These are phyloP conservation scores for Akanthomyces uredinophilus DNA, from an alignment of 2,329 filamentous ascomycete species.

Conservation along the genomic window DNA sequence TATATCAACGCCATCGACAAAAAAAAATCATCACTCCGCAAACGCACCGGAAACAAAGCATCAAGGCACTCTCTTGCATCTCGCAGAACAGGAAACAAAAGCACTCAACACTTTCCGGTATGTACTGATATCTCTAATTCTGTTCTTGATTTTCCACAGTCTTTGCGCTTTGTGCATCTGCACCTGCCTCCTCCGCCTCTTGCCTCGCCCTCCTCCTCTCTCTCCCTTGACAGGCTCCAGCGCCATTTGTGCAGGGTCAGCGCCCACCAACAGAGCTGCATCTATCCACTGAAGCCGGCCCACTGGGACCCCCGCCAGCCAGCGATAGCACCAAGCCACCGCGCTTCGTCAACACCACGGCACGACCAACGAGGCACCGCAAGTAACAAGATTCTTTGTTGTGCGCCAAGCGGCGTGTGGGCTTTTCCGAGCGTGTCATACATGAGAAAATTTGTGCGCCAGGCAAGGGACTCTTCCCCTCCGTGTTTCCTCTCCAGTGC, in stretches of 20 bases:
- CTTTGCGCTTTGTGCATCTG: not conserved
- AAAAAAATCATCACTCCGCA: not conserved
- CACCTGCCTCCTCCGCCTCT: not conserved
- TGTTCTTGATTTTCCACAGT: not conserved
- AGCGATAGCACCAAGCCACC: not conserved
- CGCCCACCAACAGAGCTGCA: not conserved
- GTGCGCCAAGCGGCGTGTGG: no score
- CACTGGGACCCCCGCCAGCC: not conserved
- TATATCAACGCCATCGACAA: not conserved
- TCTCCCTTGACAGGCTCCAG: not conserved
- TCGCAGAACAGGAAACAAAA: not conserved
- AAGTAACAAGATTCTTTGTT: not conserved
- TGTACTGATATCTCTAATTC: not conserved
- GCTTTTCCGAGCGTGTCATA: no score
- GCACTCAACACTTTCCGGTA: not conserved
- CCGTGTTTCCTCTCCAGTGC: not conserved
- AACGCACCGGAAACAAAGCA: not conserved
- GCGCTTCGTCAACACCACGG: not conserved
- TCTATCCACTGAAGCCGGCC: not conserved
- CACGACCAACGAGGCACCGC: not conserved
- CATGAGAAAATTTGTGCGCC: not conserved
- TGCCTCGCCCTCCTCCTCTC: not conserved
- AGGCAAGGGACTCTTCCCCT: not conserved
- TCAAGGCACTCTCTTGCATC: not conserved
- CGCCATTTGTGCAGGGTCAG: not conserved